Conservation (phyloP, 352 stramenopile species). For the Poterioochromonas sp. region DNA sequence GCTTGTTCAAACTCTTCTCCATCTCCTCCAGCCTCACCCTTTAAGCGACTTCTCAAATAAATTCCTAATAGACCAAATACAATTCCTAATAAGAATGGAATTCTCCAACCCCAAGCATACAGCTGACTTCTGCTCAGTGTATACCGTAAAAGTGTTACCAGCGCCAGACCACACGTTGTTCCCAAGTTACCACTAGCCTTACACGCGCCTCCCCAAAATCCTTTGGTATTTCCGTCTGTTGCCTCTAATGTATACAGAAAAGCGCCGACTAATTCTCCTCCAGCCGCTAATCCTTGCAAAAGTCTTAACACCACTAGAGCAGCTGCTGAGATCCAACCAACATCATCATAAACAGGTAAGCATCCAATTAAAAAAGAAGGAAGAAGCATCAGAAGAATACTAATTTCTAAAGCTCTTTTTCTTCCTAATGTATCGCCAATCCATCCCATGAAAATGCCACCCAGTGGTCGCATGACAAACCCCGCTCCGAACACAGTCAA, state of each 20-base stretch:
- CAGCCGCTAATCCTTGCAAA: conserved; percentile 53
- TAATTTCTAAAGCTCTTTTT: conserved; percentile 48
- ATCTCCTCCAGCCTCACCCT: conserved; percentile 28
- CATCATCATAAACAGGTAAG: conserved; percentile 48
- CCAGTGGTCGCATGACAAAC: conserved; percentile 54
- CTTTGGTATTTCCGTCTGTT: conserved; percentile 47
- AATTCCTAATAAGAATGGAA: conserved; percentile 53
- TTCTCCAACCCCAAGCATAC: conserved; percentile 49
- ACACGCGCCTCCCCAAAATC: conserved; percentile 53
- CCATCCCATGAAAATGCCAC: conserved; percentile 51
- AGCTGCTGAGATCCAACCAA: conserved; percentile 45
- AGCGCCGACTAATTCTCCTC: conserved; percentile 52
- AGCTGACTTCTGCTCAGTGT: conserved; percentile 38
- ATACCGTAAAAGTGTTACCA: conserved; percentile 45
- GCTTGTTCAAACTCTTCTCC: conserved; percentile 43
- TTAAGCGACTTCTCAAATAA: conserved; percentile 49
- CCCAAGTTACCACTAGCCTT: conserved; percentile 51
- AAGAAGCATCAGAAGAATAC: conserved; percentile 55
- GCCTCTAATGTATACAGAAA: conserved; percentile 53
- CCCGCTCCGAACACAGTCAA: conserved; percentile 57
- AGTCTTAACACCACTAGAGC: conserved; percentile 49
- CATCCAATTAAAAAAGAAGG: conserved; percentile 54
- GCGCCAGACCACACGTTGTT: conserved; percentile 50
- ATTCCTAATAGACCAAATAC: conserved; percentile 48
- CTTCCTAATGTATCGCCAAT: conserved; percentile 51